A percentile compares a stretch with the other conserved stretches of the same genome.
These are phyloP conservation scores for Colletotrichum sublineola DNA, from an alignment of 2,329 filamentous ascomycete genomes.

Conservation along the genomic window DNA sequence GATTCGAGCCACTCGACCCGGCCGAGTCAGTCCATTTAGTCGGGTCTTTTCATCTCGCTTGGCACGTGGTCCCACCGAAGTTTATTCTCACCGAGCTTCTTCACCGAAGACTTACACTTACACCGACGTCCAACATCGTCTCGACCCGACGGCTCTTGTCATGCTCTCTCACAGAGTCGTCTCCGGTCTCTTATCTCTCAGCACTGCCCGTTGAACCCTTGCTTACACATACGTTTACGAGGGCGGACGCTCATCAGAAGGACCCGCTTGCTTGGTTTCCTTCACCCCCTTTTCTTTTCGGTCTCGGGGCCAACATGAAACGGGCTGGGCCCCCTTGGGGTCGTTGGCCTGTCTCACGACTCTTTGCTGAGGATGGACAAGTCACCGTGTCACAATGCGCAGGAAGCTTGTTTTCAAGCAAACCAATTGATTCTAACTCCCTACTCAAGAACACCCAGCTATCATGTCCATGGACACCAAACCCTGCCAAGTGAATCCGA, in stretches of 20 bases:
- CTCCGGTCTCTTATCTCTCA: neutral
- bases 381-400: neutral
- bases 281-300: neutral
- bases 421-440: constrained; percentile 40
- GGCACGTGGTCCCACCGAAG: neutral
- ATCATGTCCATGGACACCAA: constrained; percentile 26
- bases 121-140: neutral
- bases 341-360: neutral
- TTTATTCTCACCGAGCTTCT: constrained; percentile 7
- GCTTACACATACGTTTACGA: neutral
- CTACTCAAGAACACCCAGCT: constrained; percentile 34
- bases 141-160: neutral
- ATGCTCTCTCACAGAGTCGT: neutral
- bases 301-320: constrained; percentile 9
- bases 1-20: constrained; percentile 9
- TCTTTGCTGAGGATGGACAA: neutral
- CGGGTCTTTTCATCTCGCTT: constrained; percentile 34
- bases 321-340: neutral
- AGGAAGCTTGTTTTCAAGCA: neutral
- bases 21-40: constrained; percentile 29
- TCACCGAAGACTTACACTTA: neutral
- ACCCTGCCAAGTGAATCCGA: constrained; percentile 17
- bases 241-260: rapidly evolving
- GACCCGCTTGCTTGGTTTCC: neutral
- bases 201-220: too few relatives aligned